phyloP scores from a whole-genome alignment of 2,329 filamentous ascomycete species.

The Penicillium sp. region DNA sequence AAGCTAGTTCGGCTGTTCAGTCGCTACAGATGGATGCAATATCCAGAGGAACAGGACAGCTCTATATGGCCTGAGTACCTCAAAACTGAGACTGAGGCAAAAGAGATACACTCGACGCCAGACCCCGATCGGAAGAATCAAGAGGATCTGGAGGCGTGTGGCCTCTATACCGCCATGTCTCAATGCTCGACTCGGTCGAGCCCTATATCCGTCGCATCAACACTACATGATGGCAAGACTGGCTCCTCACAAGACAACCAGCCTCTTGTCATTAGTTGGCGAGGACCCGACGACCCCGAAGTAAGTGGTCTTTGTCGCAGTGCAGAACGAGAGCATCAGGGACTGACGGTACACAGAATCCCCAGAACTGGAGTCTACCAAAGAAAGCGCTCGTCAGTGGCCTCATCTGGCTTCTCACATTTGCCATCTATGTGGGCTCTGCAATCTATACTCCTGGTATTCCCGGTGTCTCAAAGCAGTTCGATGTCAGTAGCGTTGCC shows the following conservation, averaged over 20 bases:
- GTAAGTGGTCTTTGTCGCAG: no score
- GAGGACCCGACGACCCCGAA: conserved; percentile 16
- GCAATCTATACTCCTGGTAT: conserved; percentile 52
- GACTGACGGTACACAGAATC: conserved; percentile 36
- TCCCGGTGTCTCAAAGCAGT: conserved; percentile 40
- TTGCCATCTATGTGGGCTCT: conserved; percentile 52
- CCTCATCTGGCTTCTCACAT: conserved; percentile 48
- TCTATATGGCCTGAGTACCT: conserved; percentile 15
- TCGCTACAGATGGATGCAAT: conserved; percentile 10
- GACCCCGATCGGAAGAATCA: conserved; percentile 3
- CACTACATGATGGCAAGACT: no score
- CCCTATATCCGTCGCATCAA: conserved; percentile 5
- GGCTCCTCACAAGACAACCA: no score
- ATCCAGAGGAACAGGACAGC: conserved; percentile 20
- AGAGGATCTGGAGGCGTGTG: conserved; percentile 13
- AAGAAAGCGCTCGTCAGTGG: conserved; percentile 49
- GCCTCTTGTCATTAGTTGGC: conserved; percentile 19
- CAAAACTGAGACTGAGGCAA: conserved; percentile 8
- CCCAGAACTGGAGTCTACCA: conserved; percentile 46
- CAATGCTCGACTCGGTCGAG: conserved; percentile 12
- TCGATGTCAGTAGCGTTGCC: conserved; percentile 46
- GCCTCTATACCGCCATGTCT: conserved; percentile 20
- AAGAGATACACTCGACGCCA: conserved; percentile 6
- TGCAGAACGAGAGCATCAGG: not conserved
- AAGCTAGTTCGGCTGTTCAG: conserved; percentile 21